Conservation (phyloP, 306 rosid species). For the Luffa aegyptiaca region DNA sequence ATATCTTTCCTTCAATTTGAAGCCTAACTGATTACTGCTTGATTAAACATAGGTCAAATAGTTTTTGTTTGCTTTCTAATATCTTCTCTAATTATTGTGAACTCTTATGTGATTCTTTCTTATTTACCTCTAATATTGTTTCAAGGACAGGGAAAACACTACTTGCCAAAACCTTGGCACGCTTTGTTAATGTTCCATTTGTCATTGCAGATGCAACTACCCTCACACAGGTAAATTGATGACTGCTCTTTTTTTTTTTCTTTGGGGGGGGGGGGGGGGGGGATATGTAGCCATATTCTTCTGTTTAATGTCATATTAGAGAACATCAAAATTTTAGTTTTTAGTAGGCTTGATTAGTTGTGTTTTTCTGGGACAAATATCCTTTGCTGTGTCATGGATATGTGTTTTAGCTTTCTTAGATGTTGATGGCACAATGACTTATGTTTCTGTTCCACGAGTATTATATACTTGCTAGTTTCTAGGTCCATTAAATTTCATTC, state of each 20-base stretch:
- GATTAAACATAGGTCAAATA: not conserved
- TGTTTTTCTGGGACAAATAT: not conserved
- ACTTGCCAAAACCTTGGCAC: conserved; percentile 98
- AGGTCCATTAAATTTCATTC: not conserved
- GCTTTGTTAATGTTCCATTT: conserved; percentile 93
- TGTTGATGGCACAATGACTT: conserved; percentile 11
- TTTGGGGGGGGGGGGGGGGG: not conserved
- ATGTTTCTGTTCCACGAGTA: not conserved
- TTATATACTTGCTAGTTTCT: not conserved
- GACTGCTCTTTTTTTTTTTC: not conserved
- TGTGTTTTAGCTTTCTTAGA: not conserved
- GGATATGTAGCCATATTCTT: not conserved
- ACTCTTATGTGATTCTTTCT: conserved; percentile 32
- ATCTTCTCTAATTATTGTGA: not conserved
- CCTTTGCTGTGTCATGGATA: not conserved
- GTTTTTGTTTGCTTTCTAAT: not conserved
- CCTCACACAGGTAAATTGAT: conserved; percentile 83
- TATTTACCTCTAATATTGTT: conserved; percentile 44
- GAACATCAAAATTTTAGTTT: not conserved
- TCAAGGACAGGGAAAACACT: conserved; percentile 99
- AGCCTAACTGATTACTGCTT: not conserved
- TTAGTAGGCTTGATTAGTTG: not conserved
- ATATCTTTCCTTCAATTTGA: not conserved
- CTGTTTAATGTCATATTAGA: not conserved
- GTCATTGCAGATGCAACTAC: conserved; percentile 97